Evolutionary conservation across 495 filamentous ascomycete species (phyloP).

Genomic region (Talaromyces trachyspermus): DNA sequence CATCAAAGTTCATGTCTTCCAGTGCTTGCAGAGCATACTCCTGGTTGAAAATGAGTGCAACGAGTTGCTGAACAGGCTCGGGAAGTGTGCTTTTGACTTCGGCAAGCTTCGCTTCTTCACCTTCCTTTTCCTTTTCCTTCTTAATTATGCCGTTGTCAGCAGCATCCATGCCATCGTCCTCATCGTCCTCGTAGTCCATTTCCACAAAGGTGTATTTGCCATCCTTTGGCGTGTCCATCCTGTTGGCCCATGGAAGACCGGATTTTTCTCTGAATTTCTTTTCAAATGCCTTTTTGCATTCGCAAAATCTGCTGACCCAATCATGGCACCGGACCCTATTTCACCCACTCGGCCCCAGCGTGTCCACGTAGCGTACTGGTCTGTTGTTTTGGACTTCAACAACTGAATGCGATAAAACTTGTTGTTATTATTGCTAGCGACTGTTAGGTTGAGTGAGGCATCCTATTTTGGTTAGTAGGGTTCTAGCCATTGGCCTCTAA

Average conservation of each 20-base stretch:
- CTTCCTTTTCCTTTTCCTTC: slow-evolving; percentile 12
- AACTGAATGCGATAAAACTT: slow-evolving; percentile 66
- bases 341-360: slow-evolving; percentile 79
- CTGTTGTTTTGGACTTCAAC: slow-evolving; percentile 16
- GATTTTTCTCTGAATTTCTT: slow-evolving; percentile 77
- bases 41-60: slow-evolving; percentile 77
- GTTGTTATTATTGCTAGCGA: slow-evolving; percentile 53
- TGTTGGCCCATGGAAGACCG: slow-evolving; percentile 58
- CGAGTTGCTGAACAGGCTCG: slow-evolving; percentile 53
- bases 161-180: slow-evolving; percentile 50
- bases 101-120: slow-evolving; percentile 21
- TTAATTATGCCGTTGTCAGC: slow-evolving; percentile 17
- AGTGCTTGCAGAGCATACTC: slow-evolving; percentile 58
- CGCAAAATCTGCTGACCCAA: slow-evolving; percentile 33
- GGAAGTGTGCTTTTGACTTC: slow-evolving; percentile 19
- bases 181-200: slow-evolving; percentile 55
- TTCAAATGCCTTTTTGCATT: slow-evolving; percentile 50
- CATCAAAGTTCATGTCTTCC: slow-evolving; percentile 65
- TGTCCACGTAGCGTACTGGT: slow-evolving; percentile 51
- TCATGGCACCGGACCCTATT: slow-evolving; percentile 47
- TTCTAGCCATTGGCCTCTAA: neutral
- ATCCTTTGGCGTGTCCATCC: slow-evolving; percentile 49
- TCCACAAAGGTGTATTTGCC: slow-evolving; percentile 76
- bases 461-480: slow-evolving; percentile 21
- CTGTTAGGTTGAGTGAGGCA: slow-evolving; percentile 43